Percentiles rank a stretch among this genome's conserved stretches.
Evolutionary conservation across 2,329 filamentous ascomycete genomes (phyloP).

Genomic region (Ascochyta koolunga): DNA sequence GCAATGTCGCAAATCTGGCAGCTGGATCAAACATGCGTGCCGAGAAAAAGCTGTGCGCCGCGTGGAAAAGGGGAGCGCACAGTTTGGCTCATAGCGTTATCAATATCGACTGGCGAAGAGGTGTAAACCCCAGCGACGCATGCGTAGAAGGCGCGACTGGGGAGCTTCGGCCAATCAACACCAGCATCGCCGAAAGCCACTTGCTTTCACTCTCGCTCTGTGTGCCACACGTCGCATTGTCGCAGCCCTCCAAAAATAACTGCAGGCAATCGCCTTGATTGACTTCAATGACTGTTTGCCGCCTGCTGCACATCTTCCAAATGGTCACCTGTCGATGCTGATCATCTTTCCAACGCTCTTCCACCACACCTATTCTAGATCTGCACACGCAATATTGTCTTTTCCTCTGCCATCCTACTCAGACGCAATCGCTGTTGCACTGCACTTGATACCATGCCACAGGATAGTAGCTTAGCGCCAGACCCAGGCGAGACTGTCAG

Average conservation of each 20-base stretch:
- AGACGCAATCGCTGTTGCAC: background rate
- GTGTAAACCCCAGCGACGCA: background rate
- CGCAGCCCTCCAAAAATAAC: background rate
- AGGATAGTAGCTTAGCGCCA: background rate
- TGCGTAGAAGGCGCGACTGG: background rate
- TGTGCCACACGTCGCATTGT: background rate
- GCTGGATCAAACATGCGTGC: background rate
- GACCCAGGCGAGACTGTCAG: background rate
- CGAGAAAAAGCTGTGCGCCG: background rate
- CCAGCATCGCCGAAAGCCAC: background rate
- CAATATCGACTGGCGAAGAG: conserved; percentile 1
- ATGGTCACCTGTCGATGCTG: background rate
- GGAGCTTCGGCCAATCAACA: conserved; percentile 10
- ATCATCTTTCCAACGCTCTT: background rate
- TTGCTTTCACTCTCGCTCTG: conserved; percentile 1
- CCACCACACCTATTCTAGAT: background rate
- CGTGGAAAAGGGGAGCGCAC: conserved; percentile 13
- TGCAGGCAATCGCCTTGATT: background rate
- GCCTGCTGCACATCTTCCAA: background rate
- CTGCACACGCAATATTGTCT: background rate
- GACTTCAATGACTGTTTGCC: conserved; percentile 2
- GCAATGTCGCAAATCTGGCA: background rate
- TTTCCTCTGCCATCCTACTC: background rate
- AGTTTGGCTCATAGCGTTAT: conserved; percentile 24
- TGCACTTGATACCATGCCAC: background rate